phyloP scores from a whole-genome alignment of 2,329 filamentous ascomycete species.

The Trichoderma koningiopsis region DNA sequence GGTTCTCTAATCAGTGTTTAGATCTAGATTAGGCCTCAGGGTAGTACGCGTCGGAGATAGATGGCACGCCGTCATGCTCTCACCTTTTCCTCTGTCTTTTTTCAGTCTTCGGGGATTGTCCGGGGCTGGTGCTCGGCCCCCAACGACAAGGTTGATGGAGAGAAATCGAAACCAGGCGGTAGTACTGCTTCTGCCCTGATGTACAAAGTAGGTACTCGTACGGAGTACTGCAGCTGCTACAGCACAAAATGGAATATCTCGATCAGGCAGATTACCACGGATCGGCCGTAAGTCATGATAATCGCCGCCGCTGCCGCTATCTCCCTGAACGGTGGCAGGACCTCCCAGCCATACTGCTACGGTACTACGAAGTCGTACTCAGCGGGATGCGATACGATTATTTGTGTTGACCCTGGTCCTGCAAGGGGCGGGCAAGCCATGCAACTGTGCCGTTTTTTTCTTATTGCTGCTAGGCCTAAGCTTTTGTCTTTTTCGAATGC shows the following conservation, averaged over 20 bases:
- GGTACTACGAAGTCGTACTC: not conserved
- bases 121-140: not conserved
- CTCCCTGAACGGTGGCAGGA: not conserved
- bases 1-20: not conserved
- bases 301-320: not conserved
- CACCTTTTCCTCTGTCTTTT: not conserved
- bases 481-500: not conserved
- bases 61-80: not conserved
- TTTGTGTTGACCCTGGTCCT: constrained; percentile 3
- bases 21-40: not conserved
- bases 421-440: constrained; percentile 19
- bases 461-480: not conserved
- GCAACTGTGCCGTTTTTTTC: constrained; percentile 11
- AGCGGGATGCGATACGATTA: not conserved
- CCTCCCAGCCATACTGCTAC: not conserved
- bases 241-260: not conserved
- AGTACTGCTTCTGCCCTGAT: not conserved
- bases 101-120: not conserved
- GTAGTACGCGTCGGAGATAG: not conserved
- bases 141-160: constrained; percentile 9
- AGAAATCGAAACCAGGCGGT: not conserved
- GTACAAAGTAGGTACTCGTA: too few species aligned
- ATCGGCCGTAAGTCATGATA: not conserved
- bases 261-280: not conserved
- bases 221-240: not conserved